Evolutionary conservation across 257 asterid genomes (phyloP), one percentile per base, ranked within the genome.

Genomic region (Cinchona pubescens): DNA sequence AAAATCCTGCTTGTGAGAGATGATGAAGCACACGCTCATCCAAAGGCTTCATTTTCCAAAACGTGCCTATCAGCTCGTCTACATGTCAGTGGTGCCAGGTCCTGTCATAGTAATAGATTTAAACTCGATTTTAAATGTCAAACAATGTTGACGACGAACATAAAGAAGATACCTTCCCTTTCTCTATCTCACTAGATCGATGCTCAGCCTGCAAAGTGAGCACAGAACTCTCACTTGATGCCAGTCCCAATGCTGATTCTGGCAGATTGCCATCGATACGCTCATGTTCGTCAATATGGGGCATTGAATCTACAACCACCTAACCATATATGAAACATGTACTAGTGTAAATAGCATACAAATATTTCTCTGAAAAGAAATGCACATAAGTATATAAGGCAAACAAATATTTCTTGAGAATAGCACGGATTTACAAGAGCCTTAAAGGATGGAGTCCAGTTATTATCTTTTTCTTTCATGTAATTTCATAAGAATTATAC

Each of bases 181-280:
- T 53, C 48, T 71, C 75, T 35, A 71, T 35, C 51, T 71, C 75
- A 55, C 58, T 59, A 58, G 76, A 73, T 42, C 76, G 69, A 60
- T 73, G 76, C 45, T 73, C 76, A 58, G 68, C 42, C 76, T 73
- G 76, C 42, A 59, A 59, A 58, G 69, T 73, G 43, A 73, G 76
- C 25, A 73, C 76, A 21, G 76, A 53, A 55, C 66, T 37, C 21
- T 71, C 66, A 37, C 12, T 13, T n/a, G 63, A 35, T 71, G 65
- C 49, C 27, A 32, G 65, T 30, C 58, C 75, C 45, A 34, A 42
- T 53, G 27, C 69, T 16, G 37, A 6, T 65, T 43, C 69, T 34
- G n/a, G 42, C 37, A 13, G 23, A 55, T 71, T 13, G 35, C 58
- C 37, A 16, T 35, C 37, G 37, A 18, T 23, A 12, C 35, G 75